Evolutionary conservation across 345 rosid species (phyloP), one percentile per base, ranked within the genome.

Genomic region (Murraya paniculata): DNA sequence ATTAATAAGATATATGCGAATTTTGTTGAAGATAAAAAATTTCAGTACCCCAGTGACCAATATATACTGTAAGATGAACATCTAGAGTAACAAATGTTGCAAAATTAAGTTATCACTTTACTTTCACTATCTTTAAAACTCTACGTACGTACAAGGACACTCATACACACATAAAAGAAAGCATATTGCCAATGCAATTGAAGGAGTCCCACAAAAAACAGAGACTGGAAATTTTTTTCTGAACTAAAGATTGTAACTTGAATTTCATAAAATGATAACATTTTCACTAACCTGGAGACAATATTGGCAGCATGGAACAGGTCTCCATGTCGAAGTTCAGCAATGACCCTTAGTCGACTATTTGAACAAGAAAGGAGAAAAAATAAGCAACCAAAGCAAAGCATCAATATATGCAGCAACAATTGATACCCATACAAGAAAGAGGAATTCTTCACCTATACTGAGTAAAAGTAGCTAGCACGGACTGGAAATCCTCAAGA

Each of bases 321-420:
- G 80, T 86, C 92, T 33, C 84, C 88, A 76, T 89, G 90, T 72
- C 90, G 81, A 74, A 86, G 85, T 79, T 90, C 91, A 77, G 92
- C 87, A 75, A 86, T 84, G 74, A 84, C 89, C 84, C 86, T 89
- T 83, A 90, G 68, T 68, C 84, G 87, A 76, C 92, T 90, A 79
- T 76, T 78, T 75, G 68, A 76, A 82, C 77, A 68, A 79, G n/a
- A 24, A 68, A 50, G 72, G 0, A 72, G 33, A 53, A 33, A 33
- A 58, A 8, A 39, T 55, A 73, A 75, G 79, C 58, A 21, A 68
- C 53, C 41, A 25, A 67, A 82, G 71, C 35, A 59, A 66, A 50
- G 56, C 24, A 22, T 60, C 35, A 66, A 66, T 21, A 13, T 39
- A 56, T 56, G 78, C 53, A 57, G 19, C 16, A 6, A 39, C 56